Percentiles rank a stretch among this genome's conserved stretches.
These are phyloP conservation scores for Gillenia trifoliata DNA, from an alignment of 306 rosid genomes.

Conservation along the genomic window DNA sequence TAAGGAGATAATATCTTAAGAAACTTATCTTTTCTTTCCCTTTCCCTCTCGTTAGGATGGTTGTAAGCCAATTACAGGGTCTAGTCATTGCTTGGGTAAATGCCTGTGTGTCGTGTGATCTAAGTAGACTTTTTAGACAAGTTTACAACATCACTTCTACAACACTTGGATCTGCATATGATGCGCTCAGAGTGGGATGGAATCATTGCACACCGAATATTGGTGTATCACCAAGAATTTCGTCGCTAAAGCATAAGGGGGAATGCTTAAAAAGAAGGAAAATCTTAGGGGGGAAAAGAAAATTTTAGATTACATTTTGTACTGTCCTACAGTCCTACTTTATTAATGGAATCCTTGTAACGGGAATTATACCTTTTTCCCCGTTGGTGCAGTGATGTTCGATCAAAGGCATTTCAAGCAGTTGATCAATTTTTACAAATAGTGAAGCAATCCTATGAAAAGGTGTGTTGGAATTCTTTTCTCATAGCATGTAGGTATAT, in stretches of 20 bases:
- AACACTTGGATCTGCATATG: not conserved
- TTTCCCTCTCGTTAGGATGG: not conserved
- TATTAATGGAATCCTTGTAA: not conserved
- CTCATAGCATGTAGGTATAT: not conserved
- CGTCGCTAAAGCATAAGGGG: not conserved
- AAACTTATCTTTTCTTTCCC: not conserved
- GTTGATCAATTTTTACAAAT: conserved; percentile 87
- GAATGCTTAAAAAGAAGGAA: not conserved
- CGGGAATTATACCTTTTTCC: not conserved
- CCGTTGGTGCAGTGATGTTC: conserved; percentile 71
- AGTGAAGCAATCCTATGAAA: conserved; percentile 73
- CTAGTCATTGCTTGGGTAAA: not conserved
- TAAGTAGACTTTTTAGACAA: not conserved
- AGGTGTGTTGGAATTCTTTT: conserved; percentile 46
- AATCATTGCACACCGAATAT: not conserved
- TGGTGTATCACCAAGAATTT: not conserved
- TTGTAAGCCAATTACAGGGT: not conserved
- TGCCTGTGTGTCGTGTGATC: not conserved
- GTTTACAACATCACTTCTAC: not conserved
- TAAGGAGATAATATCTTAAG: not conserved
- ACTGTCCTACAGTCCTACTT: not conserved
- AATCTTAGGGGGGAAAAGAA: not conserved
- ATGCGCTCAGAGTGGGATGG: not conserved
- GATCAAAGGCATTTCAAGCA: conserved; percentile 88
- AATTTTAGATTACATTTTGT: not conserved